Percentiles rank a stretch among this genome's conserved stretches.
Evolutionary conservation across 306 rosid genomes (phyloP).

Genomic region (Prunus mira): DNA sequence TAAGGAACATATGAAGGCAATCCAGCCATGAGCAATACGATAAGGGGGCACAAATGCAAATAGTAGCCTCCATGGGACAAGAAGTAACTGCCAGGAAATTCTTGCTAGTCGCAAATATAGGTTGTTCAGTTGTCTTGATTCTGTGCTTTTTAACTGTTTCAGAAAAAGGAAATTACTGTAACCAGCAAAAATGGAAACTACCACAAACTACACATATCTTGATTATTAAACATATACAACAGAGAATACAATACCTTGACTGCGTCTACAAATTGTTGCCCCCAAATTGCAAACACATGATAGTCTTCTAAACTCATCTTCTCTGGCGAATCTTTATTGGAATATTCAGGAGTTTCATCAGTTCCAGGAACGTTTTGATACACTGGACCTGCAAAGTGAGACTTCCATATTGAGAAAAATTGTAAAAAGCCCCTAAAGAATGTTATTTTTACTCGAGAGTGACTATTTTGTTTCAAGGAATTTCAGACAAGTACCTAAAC

Average conservation of each 20-base stretch:
- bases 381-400: slow-evolving; percentile 37
- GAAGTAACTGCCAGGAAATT: slow-evolving; percentile 59
- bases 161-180: background rate
- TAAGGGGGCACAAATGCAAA: slow-evolving; percentile 92
- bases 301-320: slow-evolving; percentile 34
- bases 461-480: background rate
- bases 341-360: slow-evolving; percentile 42
- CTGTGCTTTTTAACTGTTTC: slow-evolving; percentile 60
- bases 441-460: background rate
- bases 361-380: slow-evolving; percentile 44
- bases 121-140: slow-evolving; percentile 51
- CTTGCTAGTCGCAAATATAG: slow-evolving; percentile 40
- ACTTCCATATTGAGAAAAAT: background rate
- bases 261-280: slow-evolving; percentile 75
- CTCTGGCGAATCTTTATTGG: slow-evolving; percentile 22
- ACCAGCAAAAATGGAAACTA: no score
- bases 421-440: background rate
- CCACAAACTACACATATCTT: background rate
- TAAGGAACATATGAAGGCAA: slow-evolving; percentile 77
- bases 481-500: slow-evolving; percentile 38
- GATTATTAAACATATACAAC: background rate
- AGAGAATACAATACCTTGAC: slow-evolving; percentile 48
- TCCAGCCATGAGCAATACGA: slow-evolving; percentile 89
- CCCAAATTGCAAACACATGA: slow-evolving; percentile 54
- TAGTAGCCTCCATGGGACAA: slow-evolving; percentile 78